Evolutionary conservation across 2,329 filamentous ascomycete species (phyloP), one percentile per base, ranked within the genome.

Genomic region (Bisporella sp.): DNA sequence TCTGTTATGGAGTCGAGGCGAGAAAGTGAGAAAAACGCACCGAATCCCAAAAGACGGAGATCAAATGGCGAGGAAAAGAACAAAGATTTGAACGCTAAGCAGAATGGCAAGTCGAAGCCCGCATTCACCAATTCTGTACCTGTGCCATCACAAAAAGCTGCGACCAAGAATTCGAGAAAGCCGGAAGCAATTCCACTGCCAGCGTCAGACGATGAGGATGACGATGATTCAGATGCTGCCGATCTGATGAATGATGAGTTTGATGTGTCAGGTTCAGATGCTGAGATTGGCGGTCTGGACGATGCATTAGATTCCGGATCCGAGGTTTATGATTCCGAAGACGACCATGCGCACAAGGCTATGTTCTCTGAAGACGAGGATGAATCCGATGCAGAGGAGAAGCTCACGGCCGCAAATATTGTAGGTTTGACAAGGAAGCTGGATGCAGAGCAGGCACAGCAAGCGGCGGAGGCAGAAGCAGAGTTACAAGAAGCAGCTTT

Each of bases 311-410:
- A 64, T n/a, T 64, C 61, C 9, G 63, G 58, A 5, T 50, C 47
- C 29, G 70, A 68, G 29, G 66, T 70, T 21, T 70, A 71, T 39
- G 68, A 71, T 51, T 69, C 68, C 31, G 79, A 79, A 56, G 75
- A 76, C 46, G 72, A 74, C 58, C 84, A 84, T 0, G 76, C 69
- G 66, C 77, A 58, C 54, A 72, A 77, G 62, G 81, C 84, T 57
- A 89, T 96, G 75, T 99, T 95, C 75, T 97, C 93, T 0, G 93
- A 97, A 57, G 92, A 97, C 64, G 90, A 95, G 60, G 88, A 92
- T 57, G 85, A 90, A 47, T 91, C 87, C 1, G 89, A 95, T 61
- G 85, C 82, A 5, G 89, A 96, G 70, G 91, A 96, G 71, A 85
- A 84, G 66, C 78, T 99, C 59, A 99, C 89, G 47, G 91, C 91